Base-by-base conservation (phyloP, 2,329 filamentous ascomycete species). In the Nigrograna mackinnonii region DNA sequence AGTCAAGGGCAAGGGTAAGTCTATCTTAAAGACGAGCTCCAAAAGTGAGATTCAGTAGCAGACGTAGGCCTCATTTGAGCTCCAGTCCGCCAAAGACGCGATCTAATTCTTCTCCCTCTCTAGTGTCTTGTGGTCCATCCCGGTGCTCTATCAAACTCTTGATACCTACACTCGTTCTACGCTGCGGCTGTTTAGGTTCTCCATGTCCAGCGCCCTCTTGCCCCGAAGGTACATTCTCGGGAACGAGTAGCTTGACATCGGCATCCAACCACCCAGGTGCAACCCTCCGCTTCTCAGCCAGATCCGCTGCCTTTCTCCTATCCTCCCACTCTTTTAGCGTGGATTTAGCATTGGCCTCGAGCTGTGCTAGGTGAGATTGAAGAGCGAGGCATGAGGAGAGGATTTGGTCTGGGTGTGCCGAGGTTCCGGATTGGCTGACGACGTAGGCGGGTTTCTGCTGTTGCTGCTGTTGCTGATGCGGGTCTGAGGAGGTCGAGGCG, bases 251-350 rank as follows among this genome's bases (percentile, higher is more conserved):
- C 39, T 62, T 83, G 14, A 68, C 66, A 37, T 81, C 79, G 41
- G 89, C 86, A 57, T 92, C 88, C 55, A 92, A 70, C 86, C 87
- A 94, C 1, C 89, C 88, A 0, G 88, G 89, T 9, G 89, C 89
- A 14, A 91, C 79, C 41, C 87, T 75, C 52, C 89, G 76, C 77
- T 91, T 92, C 79, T 91, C 87, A 4, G 85, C 86, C 47, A 91
- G 72, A 49, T 91, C 87, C 43, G 84, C 75, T 28, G 78, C 80
- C 43, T 68, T 71, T 44, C 87, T 82, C 3, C 70, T 77, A 46
- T 85, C 82, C 55, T 94, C 85, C 72, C 94, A 89, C 16, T 80
- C 80, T 39, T 75, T 71, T 41, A 96, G 75, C 40, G 85, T 81
- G 24, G 75, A 73, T 49, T 86, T 79, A 2, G 88, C 88, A 24